phyloP scores from a whole-genome alignment of 768 basidiomycete species.

The Asterophora parasitica region DNA sequence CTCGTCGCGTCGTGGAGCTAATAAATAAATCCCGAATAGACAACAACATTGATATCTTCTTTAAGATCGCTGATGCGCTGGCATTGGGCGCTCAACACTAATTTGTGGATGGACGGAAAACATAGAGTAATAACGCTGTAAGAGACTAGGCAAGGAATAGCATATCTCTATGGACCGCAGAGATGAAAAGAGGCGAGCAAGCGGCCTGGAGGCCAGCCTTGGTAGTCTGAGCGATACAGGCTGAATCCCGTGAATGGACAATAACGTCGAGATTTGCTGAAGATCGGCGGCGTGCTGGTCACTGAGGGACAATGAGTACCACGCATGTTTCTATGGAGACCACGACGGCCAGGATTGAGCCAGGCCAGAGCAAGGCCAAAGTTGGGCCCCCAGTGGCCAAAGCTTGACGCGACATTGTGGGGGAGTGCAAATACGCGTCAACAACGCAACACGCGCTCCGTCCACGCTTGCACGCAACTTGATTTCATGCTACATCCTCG shows the following conservation, averaged over 20 bases:
- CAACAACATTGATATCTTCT: conserved; percentile 35
- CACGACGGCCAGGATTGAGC: too few species aligned
- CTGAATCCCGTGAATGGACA: too few species aligned
- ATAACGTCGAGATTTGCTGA: too few species aligned
- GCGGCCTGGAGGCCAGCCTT: too few species aligned
- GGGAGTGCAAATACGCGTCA: conserved; percentile 18
- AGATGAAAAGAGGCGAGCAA: too few species aligned
- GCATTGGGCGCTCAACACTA: conserved; percentile 9
- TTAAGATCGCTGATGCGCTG: conserved; percentile 19
- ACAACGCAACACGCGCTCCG: conserved; percentile 17
- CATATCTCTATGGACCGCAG: not conserved
- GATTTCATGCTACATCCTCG: conserved; percentile 4
- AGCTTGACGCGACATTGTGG: conserved; percentile 1
- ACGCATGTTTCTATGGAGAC: too few species aligned
- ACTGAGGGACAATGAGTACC: too few species aligned
- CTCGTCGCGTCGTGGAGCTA: not conserved
- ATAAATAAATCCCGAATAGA: conserved; percentile 20
- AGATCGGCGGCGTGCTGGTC: too few species aligned
- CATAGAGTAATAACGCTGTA: conserved; percentile 3
- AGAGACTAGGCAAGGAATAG: not conserved
- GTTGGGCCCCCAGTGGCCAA: too few species aligned
- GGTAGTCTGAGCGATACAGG: too few species aligned
- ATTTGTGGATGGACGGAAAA: not conserved
- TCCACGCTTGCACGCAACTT: conserved; percentile 1
- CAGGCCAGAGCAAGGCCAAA: too few species aligned